These are phyloP conservation scores for Mrakia frigida DNA, from an alignment of 768 basidiomycete genomes.

Conservation along the genomic window DNA sequence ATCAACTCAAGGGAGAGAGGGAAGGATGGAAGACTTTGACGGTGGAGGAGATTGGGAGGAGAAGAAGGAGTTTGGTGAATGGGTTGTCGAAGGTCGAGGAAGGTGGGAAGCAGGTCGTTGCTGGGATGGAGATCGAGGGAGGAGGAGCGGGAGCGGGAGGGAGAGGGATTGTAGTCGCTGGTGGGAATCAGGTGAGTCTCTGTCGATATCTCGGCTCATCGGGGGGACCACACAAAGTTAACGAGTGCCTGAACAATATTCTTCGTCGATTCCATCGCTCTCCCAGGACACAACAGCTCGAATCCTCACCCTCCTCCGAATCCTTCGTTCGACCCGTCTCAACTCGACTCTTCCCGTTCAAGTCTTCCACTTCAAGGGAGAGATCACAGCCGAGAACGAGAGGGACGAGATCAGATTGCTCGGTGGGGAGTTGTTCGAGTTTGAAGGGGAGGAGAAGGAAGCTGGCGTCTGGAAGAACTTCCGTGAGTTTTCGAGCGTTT, in stretches of 20 bases:
- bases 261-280: background rate
- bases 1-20: constrained; percentile 43
- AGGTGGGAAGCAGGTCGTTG: constrained; percentile 35
- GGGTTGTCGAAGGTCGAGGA: constrained; percentile 38
- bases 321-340: constrained; percentile 41
- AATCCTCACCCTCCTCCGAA: constrained; percentile 42
- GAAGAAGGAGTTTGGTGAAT: constrained; percentile 40
- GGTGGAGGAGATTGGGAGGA: constrained; percentile 36
- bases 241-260: no score
- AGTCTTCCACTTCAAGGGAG: constrained; percentile 47
- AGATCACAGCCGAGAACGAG: constrained; percentile 38
- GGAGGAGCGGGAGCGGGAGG: background rate
- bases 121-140: constrained; percentile 25
- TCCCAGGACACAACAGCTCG: constrained; percentile 44
- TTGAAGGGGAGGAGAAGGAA: constrained; percentile 21
- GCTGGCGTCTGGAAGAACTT: constrained; percentile 39
- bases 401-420: constrained; percentile 40
- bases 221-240: no score
- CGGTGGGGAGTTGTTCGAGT: constrained; percentile 40
- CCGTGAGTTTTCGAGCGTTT: constrained; percentile 33
- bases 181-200: constrained; percentile 19
- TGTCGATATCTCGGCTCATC: no score
- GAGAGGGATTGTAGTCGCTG: constrained; percentile 16
- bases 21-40: constrained; percentile 42
- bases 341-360: constrained; percentile 45